Conservation (phyloP, 2,329 filamentous ascomycete genomes). For the Aspergillus novofumigatus region DNA sequence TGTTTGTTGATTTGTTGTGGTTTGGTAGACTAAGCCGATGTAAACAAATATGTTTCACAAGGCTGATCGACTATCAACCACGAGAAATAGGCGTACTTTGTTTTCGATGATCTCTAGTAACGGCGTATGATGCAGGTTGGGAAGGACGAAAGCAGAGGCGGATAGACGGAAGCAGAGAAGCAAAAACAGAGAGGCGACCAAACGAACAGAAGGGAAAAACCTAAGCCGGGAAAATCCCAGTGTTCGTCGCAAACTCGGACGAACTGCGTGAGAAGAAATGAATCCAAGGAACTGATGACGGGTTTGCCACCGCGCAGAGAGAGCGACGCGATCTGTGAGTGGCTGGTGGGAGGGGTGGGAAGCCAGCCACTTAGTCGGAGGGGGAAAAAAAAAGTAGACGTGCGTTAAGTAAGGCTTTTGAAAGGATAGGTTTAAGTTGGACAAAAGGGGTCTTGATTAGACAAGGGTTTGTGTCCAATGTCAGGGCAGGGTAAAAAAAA, state of each 20-base stretch:
- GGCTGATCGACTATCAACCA: neutral
- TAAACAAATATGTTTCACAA: neutral
- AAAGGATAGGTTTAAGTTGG: conserved; percentile 1
- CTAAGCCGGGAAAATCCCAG: conserved; percentile 15
- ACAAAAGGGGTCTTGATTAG: conserved; percentile 2
- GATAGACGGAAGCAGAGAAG: conserved; percentile 1
- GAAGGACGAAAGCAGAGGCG: conserved; percentile 1
- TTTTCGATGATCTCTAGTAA: neutral
- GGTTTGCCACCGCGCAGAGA: conserved; percentile 29
- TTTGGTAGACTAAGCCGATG: neutral
- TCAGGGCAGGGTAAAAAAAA: conserved; percentile 3
- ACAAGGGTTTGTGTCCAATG: neutral
- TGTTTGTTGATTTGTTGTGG: neutral
- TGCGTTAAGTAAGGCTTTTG: neutral
- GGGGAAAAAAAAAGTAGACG: neutral
- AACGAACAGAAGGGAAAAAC: conserved; percentile 9
- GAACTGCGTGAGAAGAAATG: conserved; percentile 18
- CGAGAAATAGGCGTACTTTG: neutral
- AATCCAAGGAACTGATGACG: conserved; percentile 27
- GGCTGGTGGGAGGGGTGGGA: conserved; percentile 10
- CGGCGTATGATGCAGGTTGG: neutral
- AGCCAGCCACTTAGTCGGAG: conserved; percentile 17
- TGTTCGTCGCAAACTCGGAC: conserved; percentile 21
- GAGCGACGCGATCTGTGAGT: conserved; percentile 18
- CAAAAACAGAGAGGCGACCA: conserved; percentile 9